Evolutionary conservation across 2,329 filamentous ascomycete genomes (phyloP), one percentile per base, ranked within the genome.

Genomic region (Rhexocercosporidium sp.): DNA sequence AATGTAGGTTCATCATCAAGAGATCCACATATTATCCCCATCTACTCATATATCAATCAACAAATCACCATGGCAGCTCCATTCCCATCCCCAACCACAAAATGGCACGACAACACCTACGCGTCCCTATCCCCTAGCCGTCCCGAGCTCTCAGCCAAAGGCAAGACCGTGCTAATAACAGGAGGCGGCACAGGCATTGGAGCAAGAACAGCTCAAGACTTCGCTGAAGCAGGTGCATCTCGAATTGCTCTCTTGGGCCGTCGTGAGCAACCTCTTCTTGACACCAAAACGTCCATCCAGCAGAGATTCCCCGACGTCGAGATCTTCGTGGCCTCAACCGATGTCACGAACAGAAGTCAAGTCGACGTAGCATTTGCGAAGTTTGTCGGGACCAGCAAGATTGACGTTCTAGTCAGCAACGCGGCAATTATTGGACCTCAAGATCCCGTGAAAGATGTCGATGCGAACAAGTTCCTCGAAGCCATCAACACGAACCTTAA

Each of bases 161-260:
- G 77, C 60, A 83, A 81, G 67, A 78, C 73, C 8, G 70, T 83
- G 12, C 4, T 83, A 4, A 70, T 83, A 16, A 85, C 82, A 3
- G 82, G 82, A 22, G 82, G 80, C 0, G 81, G 82, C 3, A 79
- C 73, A 12, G 83, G 82, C 7, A 84, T 85, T 44, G 82, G 83
- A 39, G 77, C 76, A 49, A 80, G 77, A 57, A 83, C 79, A 6
- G 81, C 81, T 6, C 73, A 61, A 27, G 74, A 71, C 68, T 85
- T 84, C 62, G 82, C 82, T 12, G 54, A 74, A 69, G 81, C 83
- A 64, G 81, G 82, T 8, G 82, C 82, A 0, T 73, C 78, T 51
- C 75, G 75, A 0, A 81, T 86, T 57, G 78, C 77, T 9, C 76
- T 86, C 7, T 71, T 84, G 0, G 82, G 82, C 27, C 80, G 83